Evolutionary conservation across 768 basidiomycete genomes (phyloP), one percentile per base, ranked within the genome.

Genomic region (Boletus fagicola): DNA sequence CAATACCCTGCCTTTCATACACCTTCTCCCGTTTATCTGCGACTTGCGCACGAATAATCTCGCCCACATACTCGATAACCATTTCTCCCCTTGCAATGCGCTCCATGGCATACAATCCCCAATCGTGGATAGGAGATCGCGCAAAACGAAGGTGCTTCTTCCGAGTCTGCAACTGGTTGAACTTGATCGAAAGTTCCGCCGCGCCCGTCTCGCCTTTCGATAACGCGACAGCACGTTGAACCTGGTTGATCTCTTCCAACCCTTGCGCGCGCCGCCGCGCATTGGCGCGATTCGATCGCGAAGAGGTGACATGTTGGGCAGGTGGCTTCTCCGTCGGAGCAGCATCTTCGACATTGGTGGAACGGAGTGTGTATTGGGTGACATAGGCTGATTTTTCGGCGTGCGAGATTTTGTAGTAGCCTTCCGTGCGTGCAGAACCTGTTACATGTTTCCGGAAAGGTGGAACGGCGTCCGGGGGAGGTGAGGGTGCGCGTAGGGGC

Each of bases 51-150:
- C 97, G 83, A 62, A 98, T 94, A 61, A 98, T 82, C 80, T 99
- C 97, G 20, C 97, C 97, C 8, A 99, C 97, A 68, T 99, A 99
- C 76, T 99, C 97, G 74, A 98, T 98, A 31, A 99, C 96, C 94
- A 99, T 98, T 76, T 99, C 97, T 5, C 94, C 94, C 38, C 83
- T 77, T 7, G 89, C 84, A 62, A 99, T 98, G 67, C 85, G 84
- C 78, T 99, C 97, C 90, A 97, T 91, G 31, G 97, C 95, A 70
- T 98, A 99, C 67, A 99, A 71, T 5, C 97, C 97, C 91, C 96
- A 99, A 65, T 96, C 95, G 68, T 99, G 96, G 57, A 99, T 99
- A 18, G 94, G 94, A 26, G 92, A 94, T 42, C 94, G 80, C 5
- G 93, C 90, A 66, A 99, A 99, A 35, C 93, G 87, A 36, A 99